A percentile compares a stretch with the other conserved stretches of the same genome.
These are phyloP conservation scores for Polychaeton citri DNA, from an alignment of 2,329 filamentous ascomycete species.

Conservation along the genomic window DNA sequence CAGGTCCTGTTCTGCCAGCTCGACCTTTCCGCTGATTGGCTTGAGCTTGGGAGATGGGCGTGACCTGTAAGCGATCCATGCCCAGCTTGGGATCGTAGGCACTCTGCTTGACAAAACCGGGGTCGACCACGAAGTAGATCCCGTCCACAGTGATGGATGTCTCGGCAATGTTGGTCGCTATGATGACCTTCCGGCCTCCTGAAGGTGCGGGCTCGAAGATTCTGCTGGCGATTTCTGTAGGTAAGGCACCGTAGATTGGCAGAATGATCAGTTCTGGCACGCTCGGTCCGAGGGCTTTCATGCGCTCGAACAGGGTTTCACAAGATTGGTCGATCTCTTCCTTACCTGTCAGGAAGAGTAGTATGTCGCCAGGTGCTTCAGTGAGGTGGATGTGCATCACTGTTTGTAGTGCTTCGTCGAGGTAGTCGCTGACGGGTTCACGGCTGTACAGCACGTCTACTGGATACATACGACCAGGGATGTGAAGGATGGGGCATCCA, in stretches of 20 bases:
- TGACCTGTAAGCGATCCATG: slow-evolving; percentile 93
- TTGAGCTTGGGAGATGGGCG: slow-evolving; percentile 91
- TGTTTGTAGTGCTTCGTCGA: slow-evolving; percentile 86
- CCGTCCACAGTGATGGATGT: slow-evolving; percentile 97
- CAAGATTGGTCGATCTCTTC: slow-evolving; percentile 95
- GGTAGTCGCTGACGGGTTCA: slow-evolving; percentile 89
- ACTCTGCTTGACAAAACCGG: slow-evolving; percentile 95
- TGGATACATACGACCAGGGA: slow-evolving; percentile 86
- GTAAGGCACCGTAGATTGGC: slow-evolving; percentile 90
- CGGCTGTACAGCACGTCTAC: slow-evolving; percentile 92
- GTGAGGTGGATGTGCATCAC: slow-evolving; percentile 97
- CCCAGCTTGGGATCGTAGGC: slow-evolving; percentile 94
- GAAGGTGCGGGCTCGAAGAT: slow-evolving; percentile 90
- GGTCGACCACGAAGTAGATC: slow-evolving; percentile 94
- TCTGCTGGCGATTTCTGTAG: slow-evolving; percentile 80
- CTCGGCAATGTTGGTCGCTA: slow-evolving; percentile 96
- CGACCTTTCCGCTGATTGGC: slow-evolving; percentile 88
- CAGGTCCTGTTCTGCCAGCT: slow-evolving; percentile 85
- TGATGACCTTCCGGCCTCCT: slow-evolving; percentile 82
- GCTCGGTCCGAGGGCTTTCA: slow-evolving; percentile 83
- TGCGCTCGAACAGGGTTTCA: slow-evolving; percentile 84
- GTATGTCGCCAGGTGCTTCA: slow-evolving; percentile 81
- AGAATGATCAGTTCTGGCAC: slow-evolving; percentile 88
- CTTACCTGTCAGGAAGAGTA: slow-evolving; percentile 94
- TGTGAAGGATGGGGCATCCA: slow-evolving; percentile 89